Conservation (phyloP, 2,329 filamentous ascomycete species). For the Aureobasidium zeae region DNA sequence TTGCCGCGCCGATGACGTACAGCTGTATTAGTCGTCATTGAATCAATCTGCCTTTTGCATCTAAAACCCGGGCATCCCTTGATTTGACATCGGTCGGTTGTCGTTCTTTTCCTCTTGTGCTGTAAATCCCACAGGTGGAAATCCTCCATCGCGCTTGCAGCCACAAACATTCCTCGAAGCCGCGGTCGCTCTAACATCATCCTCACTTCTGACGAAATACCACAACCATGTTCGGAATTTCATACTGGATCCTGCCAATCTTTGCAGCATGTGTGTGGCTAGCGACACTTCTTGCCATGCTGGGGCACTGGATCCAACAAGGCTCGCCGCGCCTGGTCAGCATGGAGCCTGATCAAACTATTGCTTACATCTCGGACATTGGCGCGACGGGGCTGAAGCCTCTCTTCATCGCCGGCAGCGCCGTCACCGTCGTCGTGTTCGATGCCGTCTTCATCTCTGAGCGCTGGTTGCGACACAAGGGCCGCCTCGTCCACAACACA, state of each 20-base stretch:
- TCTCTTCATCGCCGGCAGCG: constrained; percentile 65
- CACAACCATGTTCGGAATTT: constrained; percentile 33
- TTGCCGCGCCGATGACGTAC: too few relatives aligned
- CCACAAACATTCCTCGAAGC: background rate
- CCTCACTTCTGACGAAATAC: too few relatives aligned
- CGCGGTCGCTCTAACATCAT: background rate
- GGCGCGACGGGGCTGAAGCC: constrained; percentile 58
- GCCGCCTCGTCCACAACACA: constrained; percentile 68
- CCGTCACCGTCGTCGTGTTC: constrained; percentile 66
- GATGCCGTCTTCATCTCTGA: constrained; percentile 73
- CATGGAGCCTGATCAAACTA: constrained; percentile 49
- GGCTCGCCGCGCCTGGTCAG: constrained; percentile 50
- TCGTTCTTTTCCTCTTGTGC: too few relatives aligned
- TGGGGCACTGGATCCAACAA: constrained; percentile 59
- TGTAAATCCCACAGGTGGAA: too few relatives aligned
- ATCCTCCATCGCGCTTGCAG: too few relatives aligned
- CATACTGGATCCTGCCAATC: constrained; percentile 57
- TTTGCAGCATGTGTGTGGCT: constrained; percentile 57
- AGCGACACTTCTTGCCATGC: constrained; percentile 57
- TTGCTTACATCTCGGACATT: constrained; percentile 50
- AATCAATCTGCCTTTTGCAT: constrained; percentile 11
- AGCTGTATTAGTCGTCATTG: too few relatives aligned
- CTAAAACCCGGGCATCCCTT: background rate
- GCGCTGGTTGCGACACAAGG: constrained; percentile 73
- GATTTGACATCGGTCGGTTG: too few relatives aligned